Conservation (phyloP, 495 filamentous ascomycete genomes). For the Talaromyces wortmannii region DNA sequence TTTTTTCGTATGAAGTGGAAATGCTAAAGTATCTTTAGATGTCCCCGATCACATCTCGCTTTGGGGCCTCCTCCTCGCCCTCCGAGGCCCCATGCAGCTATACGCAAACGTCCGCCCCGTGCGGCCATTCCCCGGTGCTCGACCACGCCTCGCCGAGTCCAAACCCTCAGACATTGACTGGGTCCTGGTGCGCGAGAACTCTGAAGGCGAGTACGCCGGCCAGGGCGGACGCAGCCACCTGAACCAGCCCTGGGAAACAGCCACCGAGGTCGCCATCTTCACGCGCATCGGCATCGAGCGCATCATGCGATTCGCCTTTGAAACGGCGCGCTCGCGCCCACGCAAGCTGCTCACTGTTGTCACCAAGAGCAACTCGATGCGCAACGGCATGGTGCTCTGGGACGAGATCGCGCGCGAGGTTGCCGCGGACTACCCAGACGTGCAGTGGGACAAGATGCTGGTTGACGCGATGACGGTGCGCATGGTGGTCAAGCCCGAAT, state of each 20-base stretch:
- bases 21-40: slow-evolving; percentile 15
- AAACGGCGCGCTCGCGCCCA: slow-evolving; percentile 27
- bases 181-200: slow-evolving; percentile 45
- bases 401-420: slow-evolving; percentile 34
- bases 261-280: slow-evolving; percentile 43
- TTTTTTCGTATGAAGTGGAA: background rate
- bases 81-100: slow-evolving; percentile 41
- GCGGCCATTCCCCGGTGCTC: slow-evolving; percentile 32
- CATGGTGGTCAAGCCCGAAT: slow-evolving; percentile 40
- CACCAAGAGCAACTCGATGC: slow-evolving; percentile 45
- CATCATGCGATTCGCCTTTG: slow-evolving; percentile 44
- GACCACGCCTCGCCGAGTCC: slow-evolving; percentile 30
- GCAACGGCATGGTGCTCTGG: slow-evolving; percentile 45
- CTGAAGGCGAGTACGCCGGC: slow-evolving; percentile 44
- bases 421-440: slow-evolving; percentile 37
- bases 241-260: slow-evolving; percentile 34
- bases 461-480: slow-evolving; percentile 47
- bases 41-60: slow-evolving; percentile 46
- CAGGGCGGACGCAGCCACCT: slow-evolving; percentile 39
- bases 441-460: slow-evolving; percentile 42
- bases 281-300: slow-evolving; percentile 38
- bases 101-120: slow-evolving; percentile 46
- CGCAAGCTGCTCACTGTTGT: slow-evolving; percentile 40
- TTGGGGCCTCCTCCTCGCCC: slow-evolving; percentile 41
- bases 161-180: slow-evolving; percentile 32